phyloP scores from a whole-genome alignment of 2,329 filamentous ascomycete species.

The Fusarium bulbicola region DNA sequence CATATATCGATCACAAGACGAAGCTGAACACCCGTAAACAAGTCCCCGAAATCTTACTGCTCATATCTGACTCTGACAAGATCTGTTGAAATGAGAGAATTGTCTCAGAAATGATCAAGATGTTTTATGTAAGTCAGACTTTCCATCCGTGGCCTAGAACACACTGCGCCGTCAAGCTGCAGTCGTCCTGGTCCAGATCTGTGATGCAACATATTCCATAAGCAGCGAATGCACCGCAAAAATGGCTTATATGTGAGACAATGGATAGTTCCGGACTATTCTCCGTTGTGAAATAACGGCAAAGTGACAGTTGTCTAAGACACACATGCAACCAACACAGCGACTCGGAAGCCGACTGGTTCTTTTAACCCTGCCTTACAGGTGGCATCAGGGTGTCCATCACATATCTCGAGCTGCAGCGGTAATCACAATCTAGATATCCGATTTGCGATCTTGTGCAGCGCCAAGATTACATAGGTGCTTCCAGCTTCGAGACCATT shows the following conservation, averaged over 20 bases:
- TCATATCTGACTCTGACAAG: fast-evolving
- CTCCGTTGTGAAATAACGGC: not conserved
- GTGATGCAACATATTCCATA: not conserved
- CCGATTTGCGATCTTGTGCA: not conserved
- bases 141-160: not conserved
- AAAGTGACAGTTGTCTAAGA: not conserved
- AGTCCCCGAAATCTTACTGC: too few species aligned
- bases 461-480: not conserved
- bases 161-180: not conserved
- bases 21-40: not conserved
- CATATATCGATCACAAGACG: not conserved
- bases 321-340: not conserved
- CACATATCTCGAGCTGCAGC: not conserved
- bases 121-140: not conserved
- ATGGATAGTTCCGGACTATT: not conserved
- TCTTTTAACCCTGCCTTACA: not conserved
- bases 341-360: not conserved
- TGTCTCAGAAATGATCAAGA: not conserved
- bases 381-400: not conserved
- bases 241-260: not conserved
- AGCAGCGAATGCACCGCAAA: not conserved
- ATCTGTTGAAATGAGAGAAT: not conserved
- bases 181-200: not conserved
- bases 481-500: not conserved
- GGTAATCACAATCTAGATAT: not conserved